Evolutionary conservation across 305 asterid genomes (phyloP).

Genomic region (Solanum hybrid): DNA sequence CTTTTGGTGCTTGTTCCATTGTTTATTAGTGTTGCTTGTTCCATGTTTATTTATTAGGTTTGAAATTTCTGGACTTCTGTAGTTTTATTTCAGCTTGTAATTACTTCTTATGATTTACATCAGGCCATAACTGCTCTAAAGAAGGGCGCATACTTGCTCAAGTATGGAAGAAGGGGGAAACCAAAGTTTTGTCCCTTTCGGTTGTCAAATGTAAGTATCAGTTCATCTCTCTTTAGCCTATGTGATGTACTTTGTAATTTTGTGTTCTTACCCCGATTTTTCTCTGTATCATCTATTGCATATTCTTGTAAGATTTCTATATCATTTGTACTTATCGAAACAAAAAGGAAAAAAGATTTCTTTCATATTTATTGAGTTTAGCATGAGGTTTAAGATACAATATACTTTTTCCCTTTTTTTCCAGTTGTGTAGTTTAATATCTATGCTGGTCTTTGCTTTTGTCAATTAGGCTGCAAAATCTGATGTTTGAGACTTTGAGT

Average conservation of each 20-base stretch:
- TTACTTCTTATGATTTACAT: slow-evolving; percentile 14
- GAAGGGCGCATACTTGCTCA: slow-evolving; percentile 88
- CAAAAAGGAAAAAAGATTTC: not conserved
- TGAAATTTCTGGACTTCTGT: not conserved
- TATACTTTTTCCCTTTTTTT: not conserved
- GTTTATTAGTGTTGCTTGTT: not conserved
- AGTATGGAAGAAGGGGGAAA: slow-evolving; percentile 97
- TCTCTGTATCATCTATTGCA: not conserved
- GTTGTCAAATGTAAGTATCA: slow-evolving; percentile 69
- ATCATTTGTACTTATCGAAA: not conserved
- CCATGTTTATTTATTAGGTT: not conserved
- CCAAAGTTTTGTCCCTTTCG: slow-evolving; percentile 98
- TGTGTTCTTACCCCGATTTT: not conserved
- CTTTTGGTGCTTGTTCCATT: not conserved
- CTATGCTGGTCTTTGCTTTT: not conserved
- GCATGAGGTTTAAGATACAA: not conserved
- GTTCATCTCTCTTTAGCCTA: slow-evolving; percentile 1
- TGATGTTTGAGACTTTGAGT: not conserved
- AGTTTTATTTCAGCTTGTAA: not conserved
- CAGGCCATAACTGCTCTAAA: slow-evolving; percentile 93
- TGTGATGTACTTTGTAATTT: not conserved
- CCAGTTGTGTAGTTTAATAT: not conserved
- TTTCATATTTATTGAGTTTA: not conserved
- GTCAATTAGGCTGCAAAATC: not conserved
- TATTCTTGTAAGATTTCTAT: not conserved